Percentiles rank a stretch among this genome's conserved stretches.
These are phyloP conservation scores for Clonostachys sp. DNA, from an alignment of 2,329 filamentous ascomycete genomes.

Conservation along the genomic window DNA sequence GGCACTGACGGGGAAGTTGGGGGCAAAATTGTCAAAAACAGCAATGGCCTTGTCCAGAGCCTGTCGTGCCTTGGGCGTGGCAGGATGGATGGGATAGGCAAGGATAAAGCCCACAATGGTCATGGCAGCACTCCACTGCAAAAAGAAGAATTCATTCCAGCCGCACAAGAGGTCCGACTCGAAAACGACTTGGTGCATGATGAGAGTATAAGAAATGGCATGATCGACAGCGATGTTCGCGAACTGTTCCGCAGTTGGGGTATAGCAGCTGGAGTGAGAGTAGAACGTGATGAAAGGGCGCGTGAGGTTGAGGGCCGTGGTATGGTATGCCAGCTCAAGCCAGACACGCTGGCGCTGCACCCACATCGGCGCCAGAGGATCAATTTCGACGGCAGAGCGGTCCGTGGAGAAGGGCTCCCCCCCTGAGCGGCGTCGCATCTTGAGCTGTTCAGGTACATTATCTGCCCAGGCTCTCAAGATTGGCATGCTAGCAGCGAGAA, in stretches of 20 bases:
- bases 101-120: constrained; percentile 24
- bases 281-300: constrained; percentile 32
- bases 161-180: constrained; percentile 18
- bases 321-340: constrained; percentile 36
- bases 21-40: constrained; percentile 23
- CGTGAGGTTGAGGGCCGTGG: constrained; percentile 26
- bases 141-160: constrained; percentile 16
- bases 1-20: constrained; percentile 33
- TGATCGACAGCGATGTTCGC: constrained; percentile 16
- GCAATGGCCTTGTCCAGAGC: constrained; percentile 29
- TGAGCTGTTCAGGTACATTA: constrained; percentile 28
- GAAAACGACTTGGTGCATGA: constrained; percentile 15
- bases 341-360: constrained; percentile 32
- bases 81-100: constrained; percentile 16
- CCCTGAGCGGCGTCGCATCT: constrained; percentile 22
- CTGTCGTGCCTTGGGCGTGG: constrained; percentile 10
- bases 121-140: constrained; percentile 21
- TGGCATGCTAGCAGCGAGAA: constrained; percentile 17
- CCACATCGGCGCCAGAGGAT: constrained; percentile 29
- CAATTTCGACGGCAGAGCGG: constrained; percentile 17
- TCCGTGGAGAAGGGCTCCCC: constrained; percentile 31
- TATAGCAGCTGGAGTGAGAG: constrained; percentile 1
- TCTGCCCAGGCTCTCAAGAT: constrained; percentile 18
- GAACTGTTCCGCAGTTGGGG: constrained; percentile 13
- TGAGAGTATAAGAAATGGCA: constrained; percentile 15